Base-by-base conservation (phyloP, 1,284 basidiomycete species). In the Pulveroboletus sp. region DNA sequence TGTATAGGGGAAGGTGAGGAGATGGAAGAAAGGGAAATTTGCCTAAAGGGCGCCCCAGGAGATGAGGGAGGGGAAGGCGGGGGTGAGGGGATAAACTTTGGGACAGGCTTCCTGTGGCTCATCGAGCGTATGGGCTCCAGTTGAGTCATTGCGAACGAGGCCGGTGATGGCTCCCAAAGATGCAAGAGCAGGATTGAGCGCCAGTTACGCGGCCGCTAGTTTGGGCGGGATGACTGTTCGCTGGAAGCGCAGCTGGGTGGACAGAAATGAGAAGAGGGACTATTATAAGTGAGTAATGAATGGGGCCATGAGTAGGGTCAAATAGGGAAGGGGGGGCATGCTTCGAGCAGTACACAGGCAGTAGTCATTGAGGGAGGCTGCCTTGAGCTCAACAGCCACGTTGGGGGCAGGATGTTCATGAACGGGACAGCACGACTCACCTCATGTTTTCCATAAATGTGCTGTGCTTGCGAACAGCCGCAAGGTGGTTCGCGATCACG, bases 51-150 rank as follows among this genome's bases (percentile, higher is more conserved):
- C 44, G 65, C 65, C 19, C 65, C 61, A 56, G 67, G 67, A 39
- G 64, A 65, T 35, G 68, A 65, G 5, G 66, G 65, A 41, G 73
- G 80, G 6, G 81, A 79, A 12, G 75, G 69, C 49, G 79, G 79
- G 16, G 82, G 83, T 15, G 84, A 83, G 40, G 85, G 84, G 33
- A 84, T 76, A 68, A 82, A 85, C 54, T 72, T 72, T 3, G 86
- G 85, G 40, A 79, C 84, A 40, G 85, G 85, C 66, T 87, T 87
- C 52, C 86, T 77, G 68, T 84, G 82, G 67, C 80, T 82, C 78
- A 79, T 80, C 69, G 72, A 65, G 73, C 74, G 75, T 53, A 52
- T 57, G 49, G 67, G 69, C 39, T 69, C 68, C 56, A 47, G 56
- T 47, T 64, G 66, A 43, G 62, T 60, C 70, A 72, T 69, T 57